These are phyloP conservation scores for Euphorbia pulcherrima DNA, from an alignment of 345 rosid species.

Conservation along the genomic window DNA sequence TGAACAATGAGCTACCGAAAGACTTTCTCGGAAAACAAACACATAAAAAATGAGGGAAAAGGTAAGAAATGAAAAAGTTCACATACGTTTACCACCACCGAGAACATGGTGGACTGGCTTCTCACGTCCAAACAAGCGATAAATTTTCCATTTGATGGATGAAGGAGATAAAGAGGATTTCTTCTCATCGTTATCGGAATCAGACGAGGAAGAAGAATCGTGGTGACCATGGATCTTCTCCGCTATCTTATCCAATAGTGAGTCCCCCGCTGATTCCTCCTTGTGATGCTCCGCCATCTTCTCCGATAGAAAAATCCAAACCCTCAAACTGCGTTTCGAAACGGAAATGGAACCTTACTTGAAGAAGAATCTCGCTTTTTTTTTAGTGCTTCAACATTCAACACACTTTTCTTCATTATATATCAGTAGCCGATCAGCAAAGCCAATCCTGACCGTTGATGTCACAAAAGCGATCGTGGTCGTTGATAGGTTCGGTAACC, in stretches of 20 bases:
- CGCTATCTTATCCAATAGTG: conserved; percentile 45
- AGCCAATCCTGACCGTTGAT: conserved; percentile 23
- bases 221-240: conserved; percentile 39
- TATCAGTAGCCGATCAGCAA: background rate
- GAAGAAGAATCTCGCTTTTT: background rate
- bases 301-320: background rate
- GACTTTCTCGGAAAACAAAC: background rate
- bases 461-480: background rate
- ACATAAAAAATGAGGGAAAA: background rate
- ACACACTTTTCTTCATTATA: background rate
- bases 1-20: background rate
- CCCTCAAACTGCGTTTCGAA: background rate
- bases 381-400: background rate
- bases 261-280: conserved; percentile 37
- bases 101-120: conserved; percentile 78
- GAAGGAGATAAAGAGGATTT: no score
- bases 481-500: conserved; percentile 24
- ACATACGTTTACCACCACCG: conserved; percentile 89
- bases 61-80: background rate
- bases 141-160: conserved; percentile 35
- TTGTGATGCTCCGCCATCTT: conserved; percentile 33
- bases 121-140: conserved; percentile 76
- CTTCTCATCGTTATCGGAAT: conserved; percentile 40
- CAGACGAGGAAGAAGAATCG: conserved; percentile 44
- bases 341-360: background rate